These are phyloP conservation scores for Penicillium longicatenatum DNA, from an alignment of 495 filamentous ascomycete genomes.

Conservation along the genomic window DNA sequence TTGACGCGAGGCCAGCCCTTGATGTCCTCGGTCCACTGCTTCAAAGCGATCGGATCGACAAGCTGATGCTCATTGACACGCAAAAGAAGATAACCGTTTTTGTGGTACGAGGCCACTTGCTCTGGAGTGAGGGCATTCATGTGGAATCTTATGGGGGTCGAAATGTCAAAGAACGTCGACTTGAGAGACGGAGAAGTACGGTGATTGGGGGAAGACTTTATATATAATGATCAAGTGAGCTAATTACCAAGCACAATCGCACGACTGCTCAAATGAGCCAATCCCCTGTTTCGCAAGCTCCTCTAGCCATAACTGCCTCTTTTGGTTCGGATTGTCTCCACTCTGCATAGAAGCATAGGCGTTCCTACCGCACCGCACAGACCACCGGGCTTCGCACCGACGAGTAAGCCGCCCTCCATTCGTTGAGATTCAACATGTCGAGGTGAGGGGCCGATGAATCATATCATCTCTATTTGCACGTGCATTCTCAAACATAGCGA, in stretches of 20 bases:
- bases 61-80: slow-evolving; percentile 30
- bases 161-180: not conserved
- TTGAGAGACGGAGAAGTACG: not conserved
- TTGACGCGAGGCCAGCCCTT: slow-evolving; percentile 39
- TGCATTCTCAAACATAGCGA: not conserved
- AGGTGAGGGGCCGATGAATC: slow-evolving; percentile 1
- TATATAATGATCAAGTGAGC: not conserved
- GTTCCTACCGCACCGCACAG: slow-evolving; percentile 20
- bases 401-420: slow-evolving; percentile 2
- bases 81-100: slow-evolving; percentile 42
- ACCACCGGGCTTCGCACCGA: slow-evolving; percentile 25
- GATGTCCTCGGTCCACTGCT: slow-evolving; percentile 44
- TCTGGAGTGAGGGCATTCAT: slow-evolving; percentile 27
- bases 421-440: not conserved
- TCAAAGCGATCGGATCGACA: slow-evolving; percentile 30
- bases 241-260: not conserved
- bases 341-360: slow-evolving; percentile 2
- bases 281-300: not conserved
- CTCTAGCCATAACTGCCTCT: not conserved
- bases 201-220: not conserved
- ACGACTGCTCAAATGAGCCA: not conserved
- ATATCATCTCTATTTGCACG: slow-evolving; percentile 5
- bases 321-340: not conserved
- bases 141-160: not conserved
- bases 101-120: slow-evolving; percentile 36